phyloP scores from a whole-genome alignment of 148 eudicot species.

The Chenopodium formosanum region DNA sequence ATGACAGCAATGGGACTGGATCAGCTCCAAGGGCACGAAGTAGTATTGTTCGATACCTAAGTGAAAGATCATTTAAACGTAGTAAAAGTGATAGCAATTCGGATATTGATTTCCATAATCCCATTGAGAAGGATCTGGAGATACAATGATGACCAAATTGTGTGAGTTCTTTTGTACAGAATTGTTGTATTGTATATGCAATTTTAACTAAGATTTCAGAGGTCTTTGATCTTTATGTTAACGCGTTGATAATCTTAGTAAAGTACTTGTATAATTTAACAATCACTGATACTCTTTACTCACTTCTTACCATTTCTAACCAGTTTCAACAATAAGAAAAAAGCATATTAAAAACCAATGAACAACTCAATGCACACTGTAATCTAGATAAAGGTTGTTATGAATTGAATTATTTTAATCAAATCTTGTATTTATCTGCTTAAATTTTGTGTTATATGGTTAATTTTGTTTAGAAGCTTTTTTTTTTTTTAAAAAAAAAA shows the following conservation, averaged over 20 bases:
- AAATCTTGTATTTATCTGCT: too few species aligned
- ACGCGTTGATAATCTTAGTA: not conserved
- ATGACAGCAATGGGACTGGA: conserved; percentile 22
- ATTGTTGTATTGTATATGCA: conserved; percentile 26
- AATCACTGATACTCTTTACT: not conserved
- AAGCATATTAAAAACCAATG: too few species aligned
- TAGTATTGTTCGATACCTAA: conserved; percentile 45
- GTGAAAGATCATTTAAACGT: conserved; percentile 56
- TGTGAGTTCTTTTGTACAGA: not conserved
- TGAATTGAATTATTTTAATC: too few species aligned
- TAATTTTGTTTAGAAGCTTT: too few species aligned
- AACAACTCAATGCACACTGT: too few species aligned
- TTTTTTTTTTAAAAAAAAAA: too few species aligned
- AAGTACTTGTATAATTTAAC: not conserved
- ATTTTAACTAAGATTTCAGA: conserved; percentile 3
- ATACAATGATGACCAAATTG: conserved; percentile 29
- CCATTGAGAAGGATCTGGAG: conserved; percentile 51
- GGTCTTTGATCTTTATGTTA: conserved; percentile 7
- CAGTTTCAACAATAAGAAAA: too few species aligned
- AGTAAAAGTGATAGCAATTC: conserved; percentile 32
- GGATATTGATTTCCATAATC: conserved; percentile 39
- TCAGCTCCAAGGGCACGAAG: conserved; percentile 38
- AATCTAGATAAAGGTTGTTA: too few species aligned
- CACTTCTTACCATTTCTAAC: not conserved
- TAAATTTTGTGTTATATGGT: too few species aligned